A percentile compares a stretch with the other conserved stretches of the same genome.
phyloP scores from a whole-genome alignment of 2,329 filamentous ascomycete species.

The Leptographium wingfieldii region DNA sequence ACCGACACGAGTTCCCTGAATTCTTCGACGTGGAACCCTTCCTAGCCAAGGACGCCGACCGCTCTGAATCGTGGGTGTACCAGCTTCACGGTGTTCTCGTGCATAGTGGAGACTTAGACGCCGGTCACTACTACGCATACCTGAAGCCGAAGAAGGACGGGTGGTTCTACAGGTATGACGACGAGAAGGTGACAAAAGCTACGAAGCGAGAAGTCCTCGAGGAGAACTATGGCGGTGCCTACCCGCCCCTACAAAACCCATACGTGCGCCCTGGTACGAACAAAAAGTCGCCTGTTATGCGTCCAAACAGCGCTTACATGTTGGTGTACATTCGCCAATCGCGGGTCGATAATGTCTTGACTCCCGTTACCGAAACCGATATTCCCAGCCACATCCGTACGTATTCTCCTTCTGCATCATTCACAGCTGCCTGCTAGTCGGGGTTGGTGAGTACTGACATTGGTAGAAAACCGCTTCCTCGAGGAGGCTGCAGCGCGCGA shows the following conservation, averaged over 20 bases:
- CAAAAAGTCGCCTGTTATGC: slow-evolving; percentile 46
- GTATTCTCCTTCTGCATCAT: background rate
- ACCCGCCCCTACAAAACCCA: slow-evolving; percentile 33
- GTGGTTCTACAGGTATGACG: slow-evolving; percentile 93
- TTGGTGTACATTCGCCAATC: slow-evolving; percentile 91
- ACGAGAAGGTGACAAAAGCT: slow-evolving; percentile 91
- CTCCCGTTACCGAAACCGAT: slow-evolving; percentile 61
- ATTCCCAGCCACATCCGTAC: slow-evolving; percentile 70
- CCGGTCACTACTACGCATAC: slow-evolving; percentile 97
- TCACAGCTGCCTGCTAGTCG: background rate
- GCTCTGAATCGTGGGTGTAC: slow-evolving; percentile 80
- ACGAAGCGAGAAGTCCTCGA: slow-evolving; percentile 85
- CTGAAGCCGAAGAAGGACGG: slow-evolving; percentile 88
- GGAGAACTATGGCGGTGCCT: slow-evolving; percentile 93
- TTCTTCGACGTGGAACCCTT: slow-evolving; percentile 76
- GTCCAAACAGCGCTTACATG: slow-evolving; percentile 89
- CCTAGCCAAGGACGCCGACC: slow-evolving; percentile 74
- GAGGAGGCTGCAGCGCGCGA: slow-evolving; percentile 71
- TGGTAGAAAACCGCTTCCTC: slow-evolving; percentile 54
- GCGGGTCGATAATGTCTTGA: slow-evolving; percentile 69
- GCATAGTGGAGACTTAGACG: slow-evolving; percentile 91
- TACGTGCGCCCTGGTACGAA: slow-evolving; percentile 32
- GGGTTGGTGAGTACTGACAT: background rate
- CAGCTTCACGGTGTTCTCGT: slow-evolving; percentile 91
- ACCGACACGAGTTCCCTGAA: slow-evolving; percentile 81